phyloP scores from a whole-genome alignment of 192 early-diverging fungal genomes.

The Umbelopsis sp. region DNA sequence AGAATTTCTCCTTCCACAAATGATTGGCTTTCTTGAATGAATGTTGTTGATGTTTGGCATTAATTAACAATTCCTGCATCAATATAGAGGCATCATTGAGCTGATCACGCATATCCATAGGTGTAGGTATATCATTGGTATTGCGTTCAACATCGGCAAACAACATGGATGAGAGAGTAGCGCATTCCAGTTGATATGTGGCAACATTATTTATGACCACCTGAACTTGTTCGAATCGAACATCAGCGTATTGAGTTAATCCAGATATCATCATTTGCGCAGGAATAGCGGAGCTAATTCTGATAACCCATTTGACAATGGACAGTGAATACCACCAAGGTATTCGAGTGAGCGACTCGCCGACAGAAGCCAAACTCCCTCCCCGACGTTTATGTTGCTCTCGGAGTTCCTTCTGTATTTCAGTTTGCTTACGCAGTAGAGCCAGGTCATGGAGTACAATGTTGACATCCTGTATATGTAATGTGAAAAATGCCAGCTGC shows the following conservation, averaged over 20 bases:
- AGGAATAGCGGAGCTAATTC: conserved; percentile 41
- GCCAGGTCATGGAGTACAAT: conserved; percentile 19
- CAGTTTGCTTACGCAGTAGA: background rate
- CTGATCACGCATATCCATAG: background rate
- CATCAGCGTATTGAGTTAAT: conserved; percentile 41
- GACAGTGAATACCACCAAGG: conserved; percentile 52
- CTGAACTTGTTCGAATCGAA: conserved; percentile 25
- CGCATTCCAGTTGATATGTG: conserved; percentile 18
- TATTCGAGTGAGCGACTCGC: conserved; percentile 20
- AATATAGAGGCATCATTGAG: background rate
- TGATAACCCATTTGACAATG: conserved; percentile 36
- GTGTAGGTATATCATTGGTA: background rate
- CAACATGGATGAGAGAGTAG: conserved; percentile 28
- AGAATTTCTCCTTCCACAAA: conserved; percentile 45
- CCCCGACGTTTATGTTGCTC: conserved; percentile 10
- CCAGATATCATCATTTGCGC: conserved; percentile 44
- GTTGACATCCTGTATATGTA: conserved; percentile 30
- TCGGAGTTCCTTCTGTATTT: background rate
- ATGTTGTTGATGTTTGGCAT: conserved; percentile 34
- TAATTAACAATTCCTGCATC: conserved; percentile 16
- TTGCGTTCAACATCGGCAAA: conserved; percentile 27
- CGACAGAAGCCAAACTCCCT: conserved; percentile 22
- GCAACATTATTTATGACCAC: conserved; percentile 25
- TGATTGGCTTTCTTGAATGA: conserved; percentile 41
- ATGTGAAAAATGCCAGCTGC: conserved; percentile 23